A percentile compares a stretch with the other conserved stretches of the same genome.
These are phyloP conservation scores for Capsella rubella DNA, from an alignment of 441 rosid species.

Conservation along the genomic window DNA sequence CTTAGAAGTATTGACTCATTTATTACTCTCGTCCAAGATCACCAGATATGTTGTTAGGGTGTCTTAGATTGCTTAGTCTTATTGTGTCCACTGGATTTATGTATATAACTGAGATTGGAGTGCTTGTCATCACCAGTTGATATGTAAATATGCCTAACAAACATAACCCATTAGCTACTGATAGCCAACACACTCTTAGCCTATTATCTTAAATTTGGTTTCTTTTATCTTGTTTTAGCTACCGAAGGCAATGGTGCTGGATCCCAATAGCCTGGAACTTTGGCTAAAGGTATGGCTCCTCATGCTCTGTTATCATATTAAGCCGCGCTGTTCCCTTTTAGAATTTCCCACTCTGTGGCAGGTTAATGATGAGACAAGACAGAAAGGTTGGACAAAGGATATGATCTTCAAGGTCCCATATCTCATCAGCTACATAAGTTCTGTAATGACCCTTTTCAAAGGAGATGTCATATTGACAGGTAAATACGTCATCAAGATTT, in stretches of 20 bases:
- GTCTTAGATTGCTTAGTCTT: background rate
- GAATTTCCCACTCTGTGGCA: conserved; percentile 22
- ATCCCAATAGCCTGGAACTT: conserved; percentile 85
- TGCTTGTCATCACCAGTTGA: background rate
- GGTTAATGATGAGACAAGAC: conserved; percentile 84
- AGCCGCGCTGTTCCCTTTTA: background rate
- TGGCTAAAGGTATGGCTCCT: conserved; percentile 75
- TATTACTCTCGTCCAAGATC: background rate
- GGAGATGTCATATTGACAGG: conserved; percentile 93
- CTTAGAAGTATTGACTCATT: background rate
- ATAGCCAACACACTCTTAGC: background rate
- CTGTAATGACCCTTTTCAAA: conserved; percentile 83
- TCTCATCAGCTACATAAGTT: conserved; percentile 87
- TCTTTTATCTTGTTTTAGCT: conserved; percentile 50
- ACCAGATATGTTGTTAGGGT: background rate
- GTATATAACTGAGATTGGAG: conserved; percentile 1
- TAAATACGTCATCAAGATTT: conserved; percentile 33
- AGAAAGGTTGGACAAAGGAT: conserved; percentile 83
- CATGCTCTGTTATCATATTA: conserved; percentile 17
- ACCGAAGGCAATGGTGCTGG: conserved; percentile 65
- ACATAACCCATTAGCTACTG: background rate
- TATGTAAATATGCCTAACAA: background rate
- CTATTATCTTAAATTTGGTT: conserved; percentile 5
- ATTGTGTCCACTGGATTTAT: conserved; percentile 8
- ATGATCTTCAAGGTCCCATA: conserved; percentile 86